A percentile compares a stretch with the other conserved stretches of the same genome.
phyloP scores from a whole-genome alignment of 1,284 basidiomycete genomes.

The Agroathelia rolfsii region DNA sequence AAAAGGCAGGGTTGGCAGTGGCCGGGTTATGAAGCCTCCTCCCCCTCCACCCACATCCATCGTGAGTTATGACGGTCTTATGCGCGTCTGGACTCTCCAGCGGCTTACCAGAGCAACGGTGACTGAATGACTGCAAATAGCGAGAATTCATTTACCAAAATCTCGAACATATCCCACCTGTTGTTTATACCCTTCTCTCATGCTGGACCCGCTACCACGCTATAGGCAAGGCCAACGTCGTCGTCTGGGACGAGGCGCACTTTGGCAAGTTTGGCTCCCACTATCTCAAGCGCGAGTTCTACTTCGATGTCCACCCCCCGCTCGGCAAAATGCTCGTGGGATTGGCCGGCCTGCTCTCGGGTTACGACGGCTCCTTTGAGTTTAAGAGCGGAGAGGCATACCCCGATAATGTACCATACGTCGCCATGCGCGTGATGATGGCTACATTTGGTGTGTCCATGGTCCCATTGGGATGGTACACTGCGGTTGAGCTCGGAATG shows the following conservation, averaged over 20 bases:
- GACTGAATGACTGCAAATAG: constrained; percentile 26
- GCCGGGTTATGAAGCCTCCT: constrained; percentile 47
- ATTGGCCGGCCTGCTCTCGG: constrained; percentile 81
- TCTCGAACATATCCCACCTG: constrained; percentile 72
- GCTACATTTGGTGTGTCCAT: constrained; percentile 91
- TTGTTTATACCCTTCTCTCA: constrained; percentile 85
- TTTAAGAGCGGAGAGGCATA: constrained; percentile 91
- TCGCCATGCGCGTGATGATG: constrained; percentile 91
- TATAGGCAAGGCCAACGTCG: constrained; percentile 81
- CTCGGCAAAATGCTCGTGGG: constrained; percentile 99
- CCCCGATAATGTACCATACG: constrained; percentile 80
- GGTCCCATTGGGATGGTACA: constrained; percentile 96
- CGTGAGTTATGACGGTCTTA: constrained; percentile 32
- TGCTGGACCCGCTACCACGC: constrained; percentile 93
- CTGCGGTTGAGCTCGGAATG: constrained; percentile 92
- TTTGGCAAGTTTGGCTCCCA: constrained; percentile 96
- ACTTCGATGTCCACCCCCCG: constrained; percentile 96
- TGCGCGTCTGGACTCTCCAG: constrained; percentile 8
- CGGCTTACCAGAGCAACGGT: too few relatives aligned
- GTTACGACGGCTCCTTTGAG: constrained; percentile 88
- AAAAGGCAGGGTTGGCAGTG: constrained; percentile 43
- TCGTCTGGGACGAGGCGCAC: constrained; percentile 99
- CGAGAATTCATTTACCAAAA: constrained; percentile 76
- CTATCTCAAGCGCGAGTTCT: constrained; percentile 94
- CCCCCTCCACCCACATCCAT: constrained; percentile 62